Conservation (phyloP, 208 protist species). For the Trypanosoma vivax region DNA sequence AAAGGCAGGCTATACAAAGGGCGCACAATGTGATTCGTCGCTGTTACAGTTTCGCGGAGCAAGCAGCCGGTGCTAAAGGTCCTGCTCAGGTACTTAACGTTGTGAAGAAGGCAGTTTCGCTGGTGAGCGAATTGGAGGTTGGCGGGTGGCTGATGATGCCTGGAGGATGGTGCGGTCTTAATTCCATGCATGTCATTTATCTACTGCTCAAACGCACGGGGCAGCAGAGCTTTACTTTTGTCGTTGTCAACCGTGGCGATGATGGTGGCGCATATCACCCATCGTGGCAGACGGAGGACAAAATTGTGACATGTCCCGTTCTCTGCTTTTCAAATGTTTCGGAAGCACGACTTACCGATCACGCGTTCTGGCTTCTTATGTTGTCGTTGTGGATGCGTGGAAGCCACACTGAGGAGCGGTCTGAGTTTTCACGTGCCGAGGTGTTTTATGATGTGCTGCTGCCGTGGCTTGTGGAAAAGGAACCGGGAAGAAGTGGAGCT, state of each 20-base stretch:
- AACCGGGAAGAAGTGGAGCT: not conserved
- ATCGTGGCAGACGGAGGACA: conserved; percentile 45
- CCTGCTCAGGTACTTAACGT: conserved; percentile 26
- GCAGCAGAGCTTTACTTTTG: conserved; percentile 24
- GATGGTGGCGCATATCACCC: conserved; percentile 65
- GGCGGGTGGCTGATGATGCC: conserved; percentile 54
- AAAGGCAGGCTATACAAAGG: conserved; percentile 31
- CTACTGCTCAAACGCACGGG: conserved; percentile 34
- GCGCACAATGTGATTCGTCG: conserved; percentile 31
- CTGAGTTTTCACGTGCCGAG: conserved; percentile 73
- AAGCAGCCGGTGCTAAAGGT: conserved; percentile 19
- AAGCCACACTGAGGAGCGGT: conserved; percentile 47
- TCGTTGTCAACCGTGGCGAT: conserved; percentile 53
- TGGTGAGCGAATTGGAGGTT: conserved; percentile 23
- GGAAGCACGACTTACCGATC: conserved; percentile 27
- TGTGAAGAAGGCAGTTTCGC: conserved; percentile 21
- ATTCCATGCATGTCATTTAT: conserved; percentile 31
- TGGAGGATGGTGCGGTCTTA: conserved; percentile 40
- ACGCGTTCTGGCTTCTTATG: conserved; percentile 61
- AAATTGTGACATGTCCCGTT: conserved; percentile 39
- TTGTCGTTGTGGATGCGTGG: conserved; percentile 64
- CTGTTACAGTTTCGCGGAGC: conserved; percentile 32
- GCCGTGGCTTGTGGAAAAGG: conserved; percentile 63
- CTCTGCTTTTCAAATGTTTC: conserved; percentile 41
- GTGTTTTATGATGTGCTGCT: conserved; percentile 83